Conservation (phyloP, 257 asterid species). For the Eustoma russellianum region DNA sequence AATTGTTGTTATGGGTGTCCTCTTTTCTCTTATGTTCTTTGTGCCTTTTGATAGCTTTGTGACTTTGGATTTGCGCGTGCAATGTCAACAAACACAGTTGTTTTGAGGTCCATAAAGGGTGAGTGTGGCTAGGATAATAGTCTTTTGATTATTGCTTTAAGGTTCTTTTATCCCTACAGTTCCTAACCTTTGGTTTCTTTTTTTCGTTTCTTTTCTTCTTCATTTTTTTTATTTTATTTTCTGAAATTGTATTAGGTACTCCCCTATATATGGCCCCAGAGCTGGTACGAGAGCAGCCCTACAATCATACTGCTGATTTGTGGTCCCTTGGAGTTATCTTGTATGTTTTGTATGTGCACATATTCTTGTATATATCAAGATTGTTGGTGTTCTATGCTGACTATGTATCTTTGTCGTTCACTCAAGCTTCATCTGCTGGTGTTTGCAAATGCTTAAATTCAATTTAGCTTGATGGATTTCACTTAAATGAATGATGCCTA, state of each 20-base stretch:
- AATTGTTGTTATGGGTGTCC: too few species aligned
- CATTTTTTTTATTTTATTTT: constrained; percentile 12
- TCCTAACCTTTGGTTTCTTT: constrained; percentile 3
- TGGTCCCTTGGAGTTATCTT: constrained; percentile 99
- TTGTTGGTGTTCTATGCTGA: too few species aligned
- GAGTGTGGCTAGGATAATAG: not conserved
- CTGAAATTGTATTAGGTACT: constrained; percentile 50
- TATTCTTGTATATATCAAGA: too few species aligned
- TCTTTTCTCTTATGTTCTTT: constrained; percentile 9
- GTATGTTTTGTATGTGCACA: constrained; percentile 33
- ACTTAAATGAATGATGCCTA: too few species aligned
- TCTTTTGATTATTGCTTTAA: not conserved
- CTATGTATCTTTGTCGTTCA: too few species aligned
- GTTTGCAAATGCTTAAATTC: too few species aligned
- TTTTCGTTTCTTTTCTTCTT: constrained; percentile 16
- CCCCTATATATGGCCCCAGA: constrained; percentile 99
- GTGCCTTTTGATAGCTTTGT: constrained; percentile 54
- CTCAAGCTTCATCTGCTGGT: too few species aligned
- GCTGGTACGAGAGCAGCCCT: constrained; percentile 98
- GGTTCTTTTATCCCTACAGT: not conserved
- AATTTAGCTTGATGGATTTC: too few species aligned
- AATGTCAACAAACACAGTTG: constrained; percentile 95
- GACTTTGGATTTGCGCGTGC: constrained; percentile 98
- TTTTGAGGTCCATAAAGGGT: constrained; percentile 93
- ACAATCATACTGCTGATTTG: constrained; percentile 97